These are phyloP conservation scores for Globisporangium megalacanthum DNA, from an alignment of 352 stramenopile species.

Conservation along the genomic window DNA sequence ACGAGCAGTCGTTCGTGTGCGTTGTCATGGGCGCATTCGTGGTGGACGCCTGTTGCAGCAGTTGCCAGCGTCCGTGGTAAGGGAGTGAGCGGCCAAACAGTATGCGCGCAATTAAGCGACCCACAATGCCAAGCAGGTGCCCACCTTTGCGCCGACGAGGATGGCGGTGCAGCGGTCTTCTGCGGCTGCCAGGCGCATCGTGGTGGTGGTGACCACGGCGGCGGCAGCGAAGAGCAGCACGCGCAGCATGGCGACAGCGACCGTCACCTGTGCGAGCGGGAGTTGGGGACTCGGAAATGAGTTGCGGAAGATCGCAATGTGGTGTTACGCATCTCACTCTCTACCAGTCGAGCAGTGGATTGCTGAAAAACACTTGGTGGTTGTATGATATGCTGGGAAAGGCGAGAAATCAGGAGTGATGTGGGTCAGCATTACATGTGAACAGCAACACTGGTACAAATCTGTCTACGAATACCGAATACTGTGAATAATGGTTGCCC, in stretches of 20 bases:
- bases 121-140: not conserved
- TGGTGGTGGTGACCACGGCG: constrained; percentile 12
- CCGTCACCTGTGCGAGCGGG: too few relatives aligned
- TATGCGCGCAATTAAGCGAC: not conserved
- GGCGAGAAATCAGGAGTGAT: too few relatives aligned
- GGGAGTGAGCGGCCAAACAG: not conserved
- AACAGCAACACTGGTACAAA: too few relatives aligned
- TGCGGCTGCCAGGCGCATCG: constrained; percentile 11
- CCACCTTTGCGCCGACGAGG: constrained; percentile 68
- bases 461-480: too few relatives aligned
- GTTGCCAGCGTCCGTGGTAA: not conserved
- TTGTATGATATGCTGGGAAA: too few relatives aligned
- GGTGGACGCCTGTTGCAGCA: constrained; percentile 37
- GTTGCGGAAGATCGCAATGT: too few relatives aligned
- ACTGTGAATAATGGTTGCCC: too few relatives aligned
- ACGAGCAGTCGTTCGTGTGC: constrained; percentile 81
- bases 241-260: not conserved
- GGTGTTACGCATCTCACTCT: too few relatives aligned
- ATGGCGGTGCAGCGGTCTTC: constrained; percentile 77
- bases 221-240: constrained; percentile 6
- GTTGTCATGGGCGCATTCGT: constrained; percentile 73
- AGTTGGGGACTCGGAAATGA: too few relatives aligned
- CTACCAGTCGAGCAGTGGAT: too few relatives aligned
- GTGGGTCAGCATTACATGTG: too few relatives aligned
- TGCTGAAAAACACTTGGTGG: too few relatives aligned